Percentiles rank a stretch among this genome's conserved stretches.
Evolutionary conservation across 148 eudicot genomes (phyloP).

Genomic region (Chenopodium album): DNA sequence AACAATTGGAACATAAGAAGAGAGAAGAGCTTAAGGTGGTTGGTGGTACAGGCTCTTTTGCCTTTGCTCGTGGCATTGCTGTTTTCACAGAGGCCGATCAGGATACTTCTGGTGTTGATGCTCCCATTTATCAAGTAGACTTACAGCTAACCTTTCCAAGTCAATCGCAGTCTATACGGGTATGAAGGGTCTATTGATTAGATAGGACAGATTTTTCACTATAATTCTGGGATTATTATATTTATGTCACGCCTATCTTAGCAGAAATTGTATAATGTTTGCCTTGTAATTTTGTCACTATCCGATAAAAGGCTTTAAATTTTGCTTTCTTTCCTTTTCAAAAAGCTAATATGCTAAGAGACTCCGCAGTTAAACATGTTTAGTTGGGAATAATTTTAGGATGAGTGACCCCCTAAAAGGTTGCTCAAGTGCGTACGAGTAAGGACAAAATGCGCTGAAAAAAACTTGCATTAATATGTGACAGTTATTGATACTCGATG

Average conservation of each 20-base stretch:
- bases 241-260: neutral
- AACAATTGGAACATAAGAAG: constrained; percentile 31
- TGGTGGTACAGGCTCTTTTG: constrained; percentile 91
- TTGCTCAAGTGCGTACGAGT: too few relatives aligned
- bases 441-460: too few relatives aligned
- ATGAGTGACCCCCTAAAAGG: too few relatives aligned
- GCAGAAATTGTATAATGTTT: neutral
- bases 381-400: too few relatives aligned
- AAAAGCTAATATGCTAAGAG: too few relatives aligned
- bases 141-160: constrained; percentile 54
- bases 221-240: neutral
- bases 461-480: too few relatives aligned
- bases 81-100: constrained; percentile 44
- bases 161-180: constrained; percentile 33
- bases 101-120: constrained; percentile 15
- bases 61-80: constrained; percentile 69
- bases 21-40: constrained; percentile 54
- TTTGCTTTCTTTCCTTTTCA: neutral
- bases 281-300: neutral
- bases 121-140: constrained; percentile 44
- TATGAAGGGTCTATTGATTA: constrained; percentile 6
- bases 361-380: too few relatives aligned
- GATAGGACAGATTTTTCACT: neutral
- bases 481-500: too few relatives aligned
- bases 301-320: neutral